These are phyloP conservation scores for Zopfia rhizophila DNA, from an alignment of 2,329 filamentous ascomycete species.

Conservation along the genomic window DNA sequence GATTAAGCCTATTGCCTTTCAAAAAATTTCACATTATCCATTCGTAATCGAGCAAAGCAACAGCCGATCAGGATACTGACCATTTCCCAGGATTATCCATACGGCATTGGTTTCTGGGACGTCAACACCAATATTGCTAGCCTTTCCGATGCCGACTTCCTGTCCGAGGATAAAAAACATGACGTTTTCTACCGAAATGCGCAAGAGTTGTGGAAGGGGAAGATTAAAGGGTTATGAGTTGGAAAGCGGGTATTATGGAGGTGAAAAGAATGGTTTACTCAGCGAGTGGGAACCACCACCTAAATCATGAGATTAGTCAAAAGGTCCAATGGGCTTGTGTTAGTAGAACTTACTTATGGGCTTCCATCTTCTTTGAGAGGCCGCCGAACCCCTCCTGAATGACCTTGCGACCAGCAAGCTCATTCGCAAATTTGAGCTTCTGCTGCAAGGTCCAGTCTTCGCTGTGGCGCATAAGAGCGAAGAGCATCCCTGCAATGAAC, in stretches of 20 bases:
- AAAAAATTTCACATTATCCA: no score
- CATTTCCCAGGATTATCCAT: conserved; percentile 44
- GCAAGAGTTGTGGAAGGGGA: conserved; percentile 37
- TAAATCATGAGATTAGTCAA: no score
- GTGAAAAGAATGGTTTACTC: no score
- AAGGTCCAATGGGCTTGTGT: no score
- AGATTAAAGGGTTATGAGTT: conserved; percentile 21
- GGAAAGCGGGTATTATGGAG: no score
- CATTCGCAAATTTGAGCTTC: conserved; percentile 70
- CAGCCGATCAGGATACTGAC: no score
- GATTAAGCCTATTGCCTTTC: no score
- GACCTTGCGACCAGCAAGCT: conserved; percentile 75
- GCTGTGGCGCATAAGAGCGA: conserved; percentile 64
- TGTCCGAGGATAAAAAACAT: conserved; percentile 36
- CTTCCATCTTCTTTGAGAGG: not conserved
- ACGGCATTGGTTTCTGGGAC: conserved; percentile 52
- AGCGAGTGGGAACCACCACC: no score
- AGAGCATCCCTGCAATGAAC: conserved; percentile 77
- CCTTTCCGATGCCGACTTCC: conserved; percentile 34
- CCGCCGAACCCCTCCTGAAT: conserved; percentile 73
- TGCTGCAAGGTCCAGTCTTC: conserved; percentile 60
- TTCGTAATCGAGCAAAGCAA: no score
- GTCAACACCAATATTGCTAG: conserved; percentile 44
- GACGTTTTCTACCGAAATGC: conserved; percentile 41
- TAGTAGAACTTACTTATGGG: no score